Percentiles rank a stretch among this genome's conserved stretches.
Conservation (phyloP, 1,284 basidiomycete genomes). For the Ustilago trichophora region DNA sequence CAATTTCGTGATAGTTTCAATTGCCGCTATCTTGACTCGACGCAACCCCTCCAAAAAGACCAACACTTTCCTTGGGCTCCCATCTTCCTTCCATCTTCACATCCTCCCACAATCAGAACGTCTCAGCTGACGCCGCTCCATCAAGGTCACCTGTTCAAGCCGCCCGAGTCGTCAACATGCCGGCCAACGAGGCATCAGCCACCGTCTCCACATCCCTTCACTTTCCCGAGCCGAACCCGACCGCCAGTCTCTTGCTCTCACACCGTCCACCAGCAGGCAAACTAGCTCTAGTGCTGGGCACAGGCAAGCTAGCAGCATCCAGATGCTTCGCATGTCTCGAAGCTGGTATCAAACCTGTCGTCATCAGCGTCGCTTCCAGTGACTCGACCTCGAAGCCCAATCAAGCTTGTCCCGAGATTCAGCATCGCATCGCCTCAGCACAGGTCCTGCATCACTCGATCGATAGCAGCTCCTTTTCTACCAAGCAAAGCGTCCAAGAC, state of each 20-base stretch:
- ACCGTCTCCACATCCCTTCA: conserved; percentile 6
- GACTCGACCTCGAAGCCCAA: neutral
- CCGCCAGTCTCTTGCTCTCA: conserved; percentile 45
- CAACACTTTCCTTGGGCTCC: neutral
- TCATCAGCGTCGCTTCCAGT: conserved; percentile 68
- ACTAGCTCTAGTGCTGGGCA: conserved; percentile 75
- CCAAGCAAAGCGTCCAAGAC: conserved; percentile 3
- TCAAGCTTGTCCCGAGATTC: conserved; percentile 74
- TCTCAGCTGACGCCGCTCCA: too few relatives aligned
- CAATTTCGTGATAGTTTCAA: conserved; percentile 4
- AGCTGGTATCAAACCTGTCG: conserved; percentile 78
- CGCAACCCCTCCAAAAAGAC: neutral
- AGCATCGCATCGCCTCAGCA: conserved; percentile 65
- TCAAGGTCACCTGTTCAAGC: neutral
- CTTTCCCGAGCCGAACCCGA: conserved; percentile 32
- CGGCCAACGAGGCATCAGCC: neutral
- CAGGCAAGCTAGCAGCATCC: conserved; percentile 78
- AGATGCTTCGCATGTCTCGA: conserved; percentile 84
- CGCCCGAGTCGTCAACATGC: conserved; percentile 2
- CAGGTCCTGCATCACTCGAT: conserved; percentile 70
- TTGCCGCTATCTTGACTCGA: neutral
- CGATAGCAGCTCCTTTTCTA: conserved; percentile 1
- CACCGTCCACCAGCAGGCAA: conserved; percentile 40
- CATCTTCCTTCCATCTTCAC: neutral
- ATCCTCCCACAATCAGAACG: too few relatives aligned